Conservation (phyloP, 192 early-diverging fungal genomes). For the Glomus cerebriforme region DNA sequence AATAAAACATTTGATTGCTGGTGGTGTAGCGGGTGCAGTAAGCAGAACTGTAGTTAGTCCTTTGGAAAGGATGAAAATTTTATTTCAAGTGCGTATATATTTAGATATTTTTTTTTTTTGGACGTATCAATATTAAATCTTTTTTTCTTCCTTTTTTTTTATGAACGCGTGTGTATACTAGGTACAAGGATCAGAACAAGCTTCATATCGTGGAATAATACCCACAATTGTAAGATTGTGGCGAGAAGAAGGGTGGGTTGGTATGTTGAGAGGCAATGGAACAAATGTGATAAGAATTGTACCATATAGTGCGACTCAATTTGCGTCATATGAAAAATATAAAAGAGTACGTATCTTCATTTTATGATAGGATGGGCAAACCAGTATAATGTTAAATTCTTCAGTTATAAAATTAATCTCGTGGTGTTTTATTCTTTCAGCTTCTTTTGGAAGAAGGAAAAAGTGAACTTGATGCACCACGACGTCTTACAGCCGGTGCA, state of each 20-base stretch:
- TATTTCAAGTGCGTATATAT: conserved; percentile 66
- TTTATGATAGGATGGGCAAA: background rate
- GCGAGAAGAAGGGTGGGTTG: conserved; percentile 72
- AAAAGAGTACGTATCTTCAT: conserved; percentile 43
- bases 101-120: background rate
- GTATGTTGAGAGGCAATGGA: conserved; percentile 81
- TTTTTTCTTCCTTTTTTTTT: background rate
- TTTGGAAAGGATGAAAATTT: conserved; percentile 82
- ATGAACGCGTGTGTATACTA: background rate
- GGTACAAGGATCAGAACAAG: conserved; percentile 62
- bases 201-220: conserved; percentile 67
- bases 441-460: conserved; percentile 68
- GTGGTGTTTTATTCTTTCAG: background rate
- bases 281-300: conserved; percentile 83
- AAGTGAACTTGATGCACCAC: conserved; percentile 68
- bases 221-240: conserved; percentile 78
- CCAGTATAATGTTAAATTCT: background rate
- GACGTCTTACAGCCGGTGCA: conserved; percentile 72
- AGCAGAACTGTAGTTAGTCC: conserved; percentile 81
- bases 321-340: conserved; percentile 81
- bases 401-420: background rate
- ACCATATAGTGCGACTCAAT: conserved; percentile 81
- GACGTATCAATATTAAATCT: background rate
- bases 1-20: conserved; percentile 74
- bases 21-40: conserved; percentile 75